Base-by-base conservation (phyloP, 805 yeast genomes). In the Kazachstania kunashirensis region DNA sequence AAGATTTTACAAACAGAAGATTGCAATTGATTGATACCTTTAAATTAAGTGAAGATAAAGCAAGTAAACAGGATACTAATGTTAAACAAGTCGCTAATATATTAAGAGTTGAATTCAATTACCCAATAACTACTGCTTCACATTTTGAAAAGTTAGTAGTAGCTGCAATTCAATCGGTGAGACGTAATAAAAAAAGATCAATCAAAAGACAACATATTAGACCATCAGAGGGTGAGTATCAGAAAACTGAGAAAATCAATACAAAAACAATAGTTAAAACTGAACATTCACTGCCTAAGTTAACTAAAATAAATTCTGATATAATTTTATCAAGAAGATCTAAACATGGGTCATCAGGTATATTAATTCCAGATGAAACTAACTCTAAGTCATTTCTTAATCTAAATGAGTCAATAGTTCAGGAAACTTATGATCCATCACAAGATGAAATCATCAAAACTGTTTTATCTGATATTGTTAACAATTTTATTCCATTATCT, bases 121-220 rank as follows among this genome's bases (percentile, higher is more conserved):
- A 77, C 54, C 71, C 79, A 2, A 61, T 60, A 2, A 70, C 67
- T 5, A 67, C 74, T 11, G 61, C 75, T 20, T 59, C 65, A 1
- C 96, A 92, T 46, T 89, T 89, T 55, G 95, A 86, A 58, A 83
- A 79, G 56, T 67, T 89, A 25, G 96, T 92, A 0, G 67, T 95
- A 23, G 94, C 96, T 6, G 97, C 96, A 0, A 79, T 89, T 17
- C 98, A 89, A 60, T 79, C 94, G 36, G 96, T 84, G 1, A 66
- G 98, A 42, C 66, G 98, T 44, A 89, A 89, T 57, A 70, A 95
- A 42, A 84, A 82, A 53, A 59, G 95, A 46, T 73, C 76, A 7
- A 64, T 66, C 40, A 71, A 68, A 46, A 52, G 32, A 10, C 18
- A 26, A 26, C n/a, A n/a, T n/a, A n/a, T n/a, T n/a, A n/a, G n/a